phyloP scores from a whole-genome alignment of 768 basidiomycete genomes.

The Boletus reticuloceps region DNA sequence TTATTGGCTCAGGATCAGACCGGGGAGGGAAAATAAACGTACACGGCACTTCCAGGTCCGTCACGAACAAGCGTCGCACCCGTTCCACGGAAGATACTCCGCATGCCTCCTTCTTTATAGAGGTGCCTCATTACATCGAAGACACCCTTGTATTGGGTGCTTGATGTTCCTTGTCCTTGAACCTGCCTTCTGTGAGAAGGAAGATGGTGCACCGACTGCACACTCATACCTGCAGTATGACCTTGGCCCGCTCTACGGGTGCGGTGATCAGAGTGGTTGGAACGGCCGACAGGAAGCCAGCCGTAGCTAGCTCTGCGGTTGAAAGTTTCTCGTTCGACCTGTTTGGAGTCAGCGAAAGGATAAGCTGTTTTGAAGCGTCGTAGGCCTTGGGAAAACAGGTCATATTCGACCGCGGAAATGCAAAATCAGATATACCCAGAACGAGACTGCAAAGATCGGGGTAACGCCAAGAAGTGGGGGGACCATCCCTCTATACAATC shows the following conservation, averaged over 20 bases:
- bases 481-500: slow-evolving; percentile 89
- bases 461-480: slow-evolving; percentile 94
- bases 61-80: slow-evolving; percentile 92
- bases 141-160: slow-evolving; percentile 83
- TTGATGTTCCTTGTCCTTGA: slow-evolving; percentile 79
- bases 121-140: slow-evolving; percentile 86
- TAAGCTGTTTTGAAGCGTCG: slow-evolving; percentile 86
- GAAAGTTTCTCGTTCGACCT: slow-evolving; percentile 63
- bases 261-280: slow-evolving; percentile 92
- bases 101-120: slow-evolving; percentile 90
- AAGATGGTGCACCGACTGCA: background rate
- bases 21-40: slow-evolving; percentile 33
- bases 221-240: slow-evolving; percentile 75
- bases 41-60: slow-evolving; percentile 96
- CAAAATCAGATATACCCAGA: slow-evolving; percentile 65
- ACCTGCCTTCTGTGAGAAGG: slow-evolving; percentile 47
- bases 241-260: slow-evolving; percentile 96
- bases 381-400: slow-evolving; percentile 62
- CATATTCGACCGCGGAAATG: background rate
- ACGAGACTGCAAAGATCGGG: slow-evolving; percentile 96
- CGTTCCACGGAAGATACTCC: slow-evolving; percentile 90
- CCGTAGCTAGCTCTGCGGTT: slow-evolving; percentile 78
- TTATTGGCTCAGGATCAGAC: slow-evolving; percentile 3
- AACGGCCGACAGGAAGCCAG: slow-evolving; percentile 92
- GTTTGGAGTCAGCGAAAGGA: slow-evolving; percentile 75